Conservation (phyloP, 2,329 filamentous ascomycete genomes). For the Triangularia setosa region DNA sequence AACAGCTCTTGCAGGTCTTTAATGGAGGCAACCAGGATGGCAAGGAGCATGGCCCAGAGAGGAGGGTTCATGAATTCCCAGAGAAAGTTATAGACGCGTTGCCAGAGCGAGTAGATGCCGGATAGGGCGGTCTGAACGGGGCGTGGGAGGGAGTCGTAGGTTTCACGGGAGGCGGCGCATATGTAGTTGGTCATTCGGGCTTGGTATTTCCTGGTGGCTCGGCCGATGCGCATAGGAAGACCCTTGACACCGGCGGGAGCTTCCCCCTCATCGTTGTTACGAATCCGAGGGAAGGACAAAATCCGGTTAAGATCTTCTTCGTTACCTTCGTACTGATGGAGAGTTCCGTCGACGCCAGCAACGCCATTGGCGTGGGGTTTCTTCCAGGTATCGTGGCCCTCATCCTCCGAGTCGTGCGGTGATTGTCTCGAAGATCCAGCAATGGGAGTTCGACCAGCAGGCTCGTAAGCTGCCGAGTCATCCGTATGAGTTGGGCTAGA, state of each 20-base stretch:
- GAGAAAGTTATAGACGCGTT: conserved; percentile 58
- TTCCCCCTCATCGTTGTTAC: conserved; percentile 39
- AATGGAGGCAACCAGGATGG: conserved; percentile 87
- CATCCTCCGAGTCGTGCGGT: conserved; percentile 47
- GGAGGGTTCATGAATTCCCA: conserved; percentile 99
- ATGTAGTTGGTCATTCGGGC: conserved; percentile 22
- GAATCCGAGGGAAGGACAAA: conserved; percentile 58
- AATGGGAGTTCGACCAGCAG: conserved; percentile 54
- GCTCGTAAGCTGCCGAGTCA: conserved; percentile 49
- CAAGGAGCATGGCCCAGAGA: conserved; percentile 91
- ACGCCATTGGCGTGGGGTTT: conserved; percentile 26
- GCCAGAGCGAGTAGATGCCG: conserved; percentile 32
- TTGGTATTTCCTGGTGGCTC: conserved; percentile 31
- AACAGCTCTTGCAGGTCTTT: conserved; percentile 79
- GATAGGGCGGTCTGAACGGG: conserved; percentile 37
- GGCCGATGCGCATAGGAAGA: conserved; percentile 35
- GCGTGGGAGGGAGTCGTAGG: conserved; percentile 38
- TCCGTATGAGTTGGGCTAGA: conserved; percentile 34
- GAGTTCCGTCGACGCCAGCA: neutral
- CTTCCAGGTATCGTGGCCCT: conserved; percentile 32
- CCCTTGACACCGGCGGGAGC: conserved; percentile 41
- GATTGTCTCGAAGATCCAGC: conserved; percentile 48
- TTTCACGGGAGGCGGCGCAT: conserved; percentile 19
- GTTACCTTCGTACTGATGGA: conserved; percentile 6
- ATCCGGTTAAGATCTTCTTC: conserved; percentile 49